phyloP scores from a whole-genome alignment of 352 stramenopile genomes.

The Peronospora destructor region DNA sequence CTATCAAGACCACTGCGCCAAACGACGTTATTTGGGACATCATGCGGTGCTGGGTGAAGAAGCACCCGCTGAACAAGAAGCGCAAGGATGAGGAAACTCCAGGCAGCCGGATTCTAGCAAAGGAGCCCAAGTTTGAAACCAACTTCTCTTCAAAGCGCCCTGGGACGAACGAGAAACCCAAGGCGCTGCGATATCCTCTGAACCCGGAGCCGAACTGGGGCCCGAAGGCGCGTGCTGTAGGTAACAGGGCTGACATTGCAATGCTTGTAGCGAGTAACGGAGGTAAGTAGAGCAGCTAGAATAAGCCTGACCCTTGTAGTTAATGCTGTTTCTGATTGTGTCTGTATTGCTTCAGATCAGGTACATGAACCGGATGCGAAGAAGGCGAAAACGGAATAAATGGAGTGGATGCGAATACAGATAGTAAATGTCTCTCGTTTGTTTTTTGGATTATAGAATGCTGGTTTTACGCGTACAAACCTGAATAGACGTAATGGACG shows the following conservation, averaged over 20 bases:
- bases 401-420: slow-evolving; percentile 18
- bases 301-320: not conserved
- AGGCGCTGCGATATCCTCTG: slow-evolving; percentile 88
- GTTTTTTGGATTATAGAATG: slow-evolving; percentile 32
- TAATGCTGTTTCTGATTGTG: slow-evolving; percentile 9
- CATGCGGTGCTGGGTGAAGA: slow-evolving; percentile 93
- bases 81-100: slow-evolving; percentile 68
- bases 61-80: slow-evolving; percentile 90
- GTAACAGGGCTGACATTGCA: slow-evolving; percentile 42
- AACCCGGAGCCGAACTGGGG: slow-evolving; percentile 97
- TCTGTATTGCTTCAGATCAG: slow-evolving; percentile 29
- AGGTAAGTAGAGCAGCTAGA: slow-evolving; percentile 14
- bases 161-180: slow-evolving; percentile 71
- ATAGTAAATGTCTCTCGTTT: slow-evolving; percentile 9
- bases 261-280: slow-evolving; percentile 15
- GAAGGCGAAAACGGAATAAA: slow-evolving; percentile 67
- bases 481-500: not conserved
- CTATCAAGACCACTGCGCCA: slow-evolving; percentile 98
- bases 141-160: slow-evolving; percentile 73
- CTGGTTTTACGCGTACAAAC: slow-evolving; percentile 7
- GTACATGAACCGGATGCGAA: slow-evolving; percentile 58
- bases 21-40: slow-evolving; percentile 98
- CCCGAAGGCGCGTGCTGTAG: slow-evolving; percentile 86
- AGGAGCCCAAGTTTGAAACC: slow-evolving; percentile 78
- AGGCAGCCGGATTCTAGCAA: slow-evolving; percentile 79